These are phyloP conservation scores for Chaetomiaceae sp. DNA, from an alignment of 2,329 filamentous ascomycete species.

Conservation along the genomic window DNA sequence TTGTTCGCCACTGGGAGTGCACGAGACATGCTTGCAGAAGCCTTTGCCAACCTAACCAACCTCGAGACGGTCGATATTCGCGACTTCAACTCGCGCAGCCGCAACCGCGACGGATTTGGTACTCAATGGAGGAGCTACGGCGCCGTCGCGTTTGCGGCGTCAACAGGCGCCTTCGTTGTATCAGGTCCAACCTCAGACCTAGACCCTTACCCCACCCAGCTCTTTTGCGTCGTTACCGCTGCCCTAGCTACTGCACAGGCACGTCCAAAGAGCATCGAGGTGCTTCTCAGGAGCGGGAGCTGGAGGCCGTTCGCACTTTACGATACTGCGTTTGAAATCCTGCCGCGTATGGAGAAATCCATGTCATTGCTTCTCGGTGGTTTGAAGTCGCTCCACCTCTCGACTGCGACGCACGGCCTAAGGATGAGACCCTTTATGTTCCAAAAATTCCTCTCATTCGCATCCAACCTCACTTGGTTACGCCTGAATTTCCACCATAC, in stretches of 20 bases:
- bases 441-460: conserved; percentile 37
- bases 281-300: conserved; percentile 36
- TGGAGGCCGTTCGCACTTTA: conserved; percentile 27
- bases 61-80: conserved; percentile 55
- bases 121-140: conserved; percentile 54
- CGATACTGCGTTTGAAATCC: conserved; percentile 45
- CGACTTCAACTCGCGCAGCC: conserved; percentile 50
- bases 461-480: conserved; percentile 46
- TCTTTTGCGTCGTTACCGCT: conserved; percentile 41
- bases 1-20: conserved; percentile 44
- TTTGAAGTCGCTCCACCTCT: conserved; percentile 46
- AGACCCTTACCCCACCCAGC: conserved; percentile 29
- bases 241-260: conserved; percentile 40
- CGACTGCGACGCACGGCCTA: conserved; percentile 24
- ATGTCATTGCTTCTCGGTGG: conserved; percentile 40
- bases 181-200: neutral
- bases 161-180: conserved; percentile 32
- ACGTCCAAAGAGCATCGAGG: conserved; percentile 42
- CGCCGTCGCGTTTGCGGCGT: conserved; percentile 31
- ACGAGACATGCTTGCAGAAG: conserved; percentile 51
- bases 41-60: conserved; percentile 51
- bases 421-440: conserved; percentile 2
- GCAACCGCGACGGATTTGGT: conserved; percentile 44
- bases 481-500: conserved; percentile 45
- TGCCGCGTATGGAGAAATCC: conserved; percentile 34